A percentile compares a stretch with the other conserved stretches of the same genome.
Conservation (phyloP, 495 filamentous ascomycete species). For the Trichoderma orchidacearum region DNA sequence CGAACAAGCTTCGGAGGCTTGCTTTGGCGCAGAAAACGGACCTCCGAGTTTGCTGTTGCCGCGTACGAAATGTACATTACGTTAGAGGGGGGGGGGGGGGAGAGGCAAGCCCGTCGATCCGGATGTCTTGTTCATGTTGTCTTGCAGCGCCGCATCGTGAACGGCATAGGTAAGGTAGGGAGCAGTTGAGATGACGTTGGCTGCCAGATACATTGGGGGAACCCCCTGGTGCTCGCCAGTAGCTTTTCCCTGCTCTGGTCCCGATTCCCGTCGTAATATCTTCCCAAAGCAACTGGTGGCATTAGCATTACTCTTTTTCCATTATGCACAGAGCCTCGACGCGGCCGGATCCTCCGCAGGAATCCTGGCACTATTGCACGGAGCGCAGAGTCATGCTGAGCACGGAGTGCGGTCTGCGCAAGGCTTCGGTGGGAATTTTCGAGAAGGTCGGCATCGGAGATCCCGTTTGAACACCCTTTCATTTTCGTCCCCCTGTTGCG, state of each 20-base stretch:
- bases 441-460: background rate
- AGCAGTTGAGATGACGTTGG: background rate
- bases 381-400: too few relatives aligned
- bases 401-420: too few relatives aligned
- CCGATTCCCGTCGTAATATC: background rate
- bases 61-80: too few relatives aligned
- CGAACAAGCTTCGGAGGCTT: too few relatives aligned
- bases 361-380: background rate
- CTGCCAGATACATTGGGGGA: background rate
- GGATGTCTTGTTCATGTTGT: background rate
- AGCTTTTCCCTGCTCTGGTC: background rate
- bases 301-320: background rate
- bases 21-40: too few relatives aligned
- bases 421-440: background rate
- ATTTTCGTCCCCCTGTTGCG: background rate
- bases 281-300: background rate
- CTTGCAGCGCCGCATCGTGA: background rate
- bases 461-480: background rate
- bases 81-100: too few relatives aligned
- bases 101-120: background rate
- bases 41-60: too few relatives aligned
- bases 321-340: background rate
- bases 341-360: background rate
- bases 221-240: too few relatives aligned
- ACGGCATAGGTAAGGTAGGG: too few relatives aligned